phyloP scores from a whole-genome alignment of 257 asterid species.

The Solanum lignicaule region DNA sequence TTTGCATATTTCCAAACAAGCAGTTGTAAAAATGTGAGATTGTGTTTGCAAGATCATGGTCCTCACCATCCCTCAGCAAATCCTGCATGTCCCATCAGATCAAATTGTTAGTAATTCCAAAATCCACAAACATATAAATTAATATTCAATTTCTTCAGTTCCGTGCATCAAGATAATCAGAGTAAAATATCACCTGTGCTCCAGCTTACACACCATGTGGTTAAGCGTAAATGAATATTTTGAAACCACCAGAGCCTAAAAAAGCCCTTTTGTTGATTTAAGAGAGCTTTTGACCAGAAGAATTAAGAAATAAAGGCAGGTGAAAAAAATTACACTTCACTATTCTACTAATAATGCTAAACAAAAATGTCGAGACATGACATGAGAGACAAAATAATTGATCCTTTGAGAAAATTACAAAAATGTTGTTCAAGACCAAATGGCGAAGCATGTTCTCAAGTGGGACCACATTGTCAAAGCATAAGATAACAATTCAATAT shows the following conservation, averaged over 20 bases:
- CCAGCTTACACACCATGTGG: background rate
- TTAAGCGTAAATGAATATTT: background rate
- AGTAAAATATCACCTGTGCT: background rate
- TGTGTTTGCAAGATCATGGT: slow-evolving; percentile 72
- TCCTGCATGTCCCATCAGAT: slow-evolving; percentile 42
- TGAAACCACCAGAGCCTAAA: background rate
- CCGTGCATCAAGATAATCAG: background rate
- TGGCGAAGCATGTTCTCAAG: background rate
- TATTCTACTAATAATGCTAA: background rate
- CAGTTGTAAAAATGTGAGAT: slow-evolving; percentile 74
- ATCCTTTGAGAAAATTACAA: background rate
- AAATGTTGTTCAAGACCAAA: background rate
- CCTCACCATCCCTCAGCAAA: slow-evolving; percentile 68
- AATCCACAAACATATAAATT: background rate
- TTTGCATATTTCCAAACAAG: slow-evolving; percentile 51
- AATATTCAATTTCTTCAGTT: background rate
- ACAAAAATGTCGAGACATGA: background rate
- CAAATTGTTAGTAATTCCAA: background rate
- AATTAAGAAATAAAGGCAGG: background rate
- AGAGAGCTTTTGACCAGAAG: background rate
- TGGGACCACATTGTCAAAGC: background rate
- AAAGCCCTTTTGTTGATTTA: background rate
- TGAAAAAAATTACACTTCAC: background rate
- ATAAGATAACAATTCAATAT: background rate
- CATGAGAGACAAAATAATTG: background rate